phyloP scores from a whole-genome alignment of 768 basidiomycete genomes.

The Leccinellum albellum region DNA sequence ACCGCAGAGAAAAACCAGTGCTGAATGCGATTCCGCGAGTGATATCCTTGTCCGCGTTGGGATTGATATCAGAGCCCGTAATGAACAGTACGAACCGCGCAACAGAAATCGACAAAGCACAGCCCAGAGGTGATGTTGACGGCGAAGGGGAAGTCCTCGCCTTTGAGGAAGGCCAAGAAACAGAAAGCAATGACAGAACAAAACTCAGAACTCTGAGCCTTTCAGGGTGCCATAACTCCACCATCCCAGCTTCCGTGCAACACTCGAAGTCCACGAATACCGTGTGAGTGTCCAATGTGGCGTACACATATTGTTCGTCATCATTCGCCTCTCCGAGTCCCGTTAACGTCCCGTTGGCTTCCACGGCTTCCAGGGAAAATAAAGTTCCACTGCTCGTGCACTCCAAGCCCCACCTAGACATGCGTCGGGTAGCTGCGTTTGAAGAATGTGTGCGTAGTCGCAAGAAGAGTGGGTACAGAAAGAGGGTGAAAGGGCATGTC shows the following conservation, averaged over 20 bases:
- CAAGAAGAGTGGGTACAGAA: constrained; percentile 51
- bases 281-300: constrained; percentile 43
- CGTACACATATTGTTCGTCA: constrained; percentile 34
- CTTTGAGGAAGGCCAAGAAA: constrained; percentile 10
- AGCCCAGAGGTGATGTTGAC: constrained; percentile 49
- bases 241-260: constrained; percentile 53
- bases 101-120: constrained; percentile 54
- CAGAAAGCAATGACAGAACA: constrained; percentile 41
- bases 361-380: constrained; percentile 55
- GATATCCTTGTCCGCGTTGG: constrained; percentile 57
- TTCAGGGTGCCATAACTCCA: constrained; percentile 65
- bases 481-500: constrained; percentile 38
- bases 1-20: constrained; percentile 51
- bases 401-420: constrained; percentile 34
- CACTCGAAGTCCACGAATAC: constrained; percentile 44
- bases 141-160: constrained; percentile 20
- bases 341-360: constrained; percentile 42
- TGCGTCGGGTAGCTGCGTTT: constrained; percentile 22
- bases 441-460: constrained; percentile 42
- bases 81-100: constrained; percentile 62
- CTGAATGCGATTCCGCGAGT: constrained; percentile 66
- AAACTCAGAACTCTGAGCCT: constrained; percentile 53
- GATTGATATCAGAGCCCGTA: constrained; percentile 80
- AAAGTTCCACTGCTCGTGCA: constrained; percentile 46
- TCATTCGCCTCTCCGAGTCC: constrained; percentile 51